Conservation (phyloP, 345 rosid genomes). For the Fremontodendron californicum region DNA sequence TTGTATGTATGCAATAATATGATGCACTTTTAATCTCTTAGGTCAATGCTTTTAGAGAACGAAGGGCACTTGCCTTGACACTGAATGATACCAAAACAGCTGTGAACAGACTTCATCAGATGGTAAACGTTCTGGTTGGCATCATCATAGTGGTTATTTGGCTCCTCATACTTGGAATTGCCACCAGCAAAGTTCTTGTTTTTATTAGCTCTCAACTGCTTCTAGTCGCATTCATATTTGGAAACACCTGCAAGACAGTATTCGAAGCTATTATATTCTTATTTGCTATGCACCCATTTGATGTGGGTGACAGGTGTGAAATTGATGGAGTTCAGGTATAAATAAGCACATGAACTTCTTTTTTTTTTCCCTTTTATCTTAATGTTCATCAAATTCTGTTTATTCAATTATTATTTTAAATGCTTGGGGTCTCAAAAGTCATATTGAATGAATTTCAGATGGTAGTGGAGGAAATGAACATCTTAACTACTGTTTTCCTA, state of each 20-base stretch:
- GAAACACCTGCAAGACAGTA: slow-evolving; percentile 72
- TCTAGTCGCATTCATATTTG: slow-evolving; percentile 69
- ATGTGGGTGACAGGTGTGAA: slow-evolving; percentile 85
- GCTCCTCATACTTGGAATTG: slow-evolving; percentile 78
- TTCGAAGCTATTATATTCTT: slow-evolving; percentile 81
- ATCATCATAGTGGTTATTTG: slow-evolving; percentile 51
- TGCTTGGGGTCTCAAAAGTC: background rate
- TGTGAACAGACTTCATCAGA: slow-evolving; percentile 71
- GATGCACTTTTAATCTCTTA: slow-evolving; percentile 14
- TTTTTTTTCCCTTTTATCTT: background rate
- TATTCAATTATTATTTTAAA: background rate
- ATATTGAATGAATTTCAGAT: slow-evolving; percentile 33
- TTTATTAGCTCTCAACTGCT: slow-evolving; percentile 76
- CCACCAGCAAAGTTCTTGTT: slow-evolving; percentile 66
- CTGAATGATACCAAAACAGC: slow-evolving; percentile 89
- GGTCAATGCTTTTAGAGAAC: slow-evolving; percentile 84
- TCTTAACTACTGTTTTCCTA: slow-evolving; percentile 71
- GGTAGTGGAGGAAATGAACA: slow-evolving; percentile 95
- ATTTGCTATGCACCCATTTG: slow-evolving; percentile 84
- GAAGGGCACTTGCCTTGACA: slow-evolving; percentile 85
- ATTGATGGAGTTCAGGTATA: slow-evolving; percentile 76
- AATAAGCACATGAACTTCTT: slow-evolving; percentile 3
- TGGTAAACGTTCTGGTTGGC: slow-evolving; percentile 48
- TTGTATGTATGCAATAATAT: background rate
- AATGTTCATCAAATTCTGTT: background rate